Evolutionary conservation across 371 early-diverging fungal species (phyloP).

Genomic region (Phascolomyces articulosus): DNA sequence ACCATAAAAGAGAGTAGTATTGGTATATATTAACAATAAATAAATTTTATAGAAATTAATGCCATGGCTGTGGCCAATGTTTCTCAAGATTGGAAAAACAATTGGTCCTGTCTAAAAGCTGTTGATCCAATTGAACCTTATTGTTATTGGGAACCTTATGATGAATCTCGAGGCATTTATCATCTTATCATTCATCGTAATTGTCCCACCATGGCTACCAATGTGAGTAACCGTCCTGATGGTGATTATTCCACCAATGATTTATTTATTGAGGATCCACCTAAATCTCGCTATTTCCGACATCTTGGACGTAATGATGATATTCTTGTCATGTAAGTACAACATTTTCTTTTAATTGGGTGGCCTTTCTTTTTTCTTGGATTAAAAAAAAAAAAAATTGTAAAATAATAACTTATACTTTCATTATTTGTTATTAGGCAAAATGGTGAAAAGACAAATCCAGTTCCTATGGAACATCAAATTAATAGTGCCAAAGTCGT

Average conservation of each 20-base stretch:
- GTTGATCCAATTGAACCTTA: not conserved
- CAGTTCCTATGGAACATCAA: conserved; percentile 37
- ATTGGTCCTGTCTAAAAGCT: conserved; percentile 10
- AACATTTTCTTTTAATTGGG: not conserved
- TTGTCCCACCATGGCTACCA: conserved; percentile 20
- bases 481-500: conserved; percentile 26
- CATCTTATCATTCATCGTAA: conserved; percentile 16
- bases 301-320: conserved; percentile 39
- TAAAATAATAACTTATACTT: not conserved
- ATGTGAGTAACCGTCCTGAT: conserved; percentile 22
- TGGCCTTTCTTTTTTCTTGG: too few species aligned
- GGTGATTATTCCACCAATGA: conserved; percentile 40
- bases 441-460: conserved; percentile 51
- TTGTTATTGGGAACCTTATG: conserved; percentile 12
- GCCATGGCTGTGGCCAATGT: not conserved
- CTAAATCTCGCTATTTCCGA: conserved; percentile 16
- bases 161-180: not conserved
- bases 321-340: conserved; percentile 34
- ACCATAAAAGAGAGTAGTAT: too few species aligned
- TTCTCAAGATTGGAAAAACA: not conserved
- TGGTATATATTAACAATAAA: not conserved
- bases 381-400: too few species aligned
- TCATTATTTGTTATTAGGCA: conserved; percentile 11
- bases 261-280: conserved; percentile 20
- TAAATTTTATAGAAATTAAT: conserved; percentile 8